Conservation (phyloP, 1,284 basidiomycete species). For the Caloboletus inedulis region DNA sequence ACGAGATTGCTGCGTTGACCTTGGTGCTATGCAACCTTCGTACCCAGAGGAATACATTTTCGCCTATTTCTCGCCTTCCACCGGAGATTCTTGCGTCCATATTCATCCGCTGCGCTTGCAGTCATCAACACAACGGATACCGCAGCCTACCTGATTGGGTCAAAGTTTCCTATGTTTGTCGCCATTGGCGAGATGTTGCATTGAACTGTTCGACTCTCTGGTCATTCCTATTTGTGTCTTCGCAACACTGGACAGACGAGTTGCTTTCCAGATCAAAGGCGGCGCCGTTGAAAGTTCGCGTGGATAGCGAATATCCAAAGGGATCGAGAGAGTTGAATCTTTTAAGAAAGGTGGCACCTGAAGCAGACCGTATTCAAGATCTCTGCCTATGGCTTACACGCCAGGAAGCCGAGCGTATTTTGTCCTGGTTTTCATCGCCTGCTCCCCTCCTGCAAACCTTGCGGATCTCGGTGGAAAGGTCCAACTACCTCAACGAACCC, state of each 20-base stretch:
- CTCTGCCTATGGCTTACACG: constrained; percentile 16
- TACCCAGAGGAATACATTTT: constrained; percentile 31
- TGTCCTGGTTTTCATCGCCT: constrained; percentile 14
- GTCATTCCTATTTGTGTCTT: constrained; percentile 30
- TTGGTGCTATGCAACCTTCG: constrained; percentile 31
- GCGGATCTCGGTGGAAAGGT: constrained; percentile 11
- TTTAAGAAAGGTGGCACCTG: constrained; percentile 22
- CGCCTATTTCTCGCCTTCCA: constrained; percentile 33
- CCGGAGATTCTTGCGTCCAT: constrained; percentile 30
- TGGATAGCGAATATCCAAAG: constrained; percentile 19
- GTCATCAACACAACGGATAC: background rate
- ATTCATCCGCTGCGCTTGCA: constrained; percentile 21
- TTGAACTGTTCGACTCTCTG: constrained; percentile 36
- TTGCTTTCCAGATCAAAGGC: constrained; percentile 38
- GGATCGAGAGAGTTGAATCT: constrained; percentile 15
- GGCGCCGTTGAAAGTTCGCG: constrained; percentile 28
- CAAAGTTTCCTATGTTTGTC: constrained; percentile 35
- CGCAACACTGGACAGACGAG: constrained; percentile 30
- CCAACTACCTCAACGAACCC: constrained; percentile 9
- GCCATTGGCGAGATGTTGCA: constrained; percentile 37
- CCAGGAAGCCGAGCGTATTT: constrained; percentile 10
- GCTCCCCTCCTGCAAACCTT: constrained; percentile 22
- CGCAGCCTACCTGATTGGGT: constrained; percentile 19
- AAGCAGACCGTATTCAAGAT: constrained; percentile 22
- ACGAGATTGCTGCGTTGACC: constrained; percentile 32